Conservation (phyloP, 768 basidiomycete species). For the Agrocybe praecox region DNA sequence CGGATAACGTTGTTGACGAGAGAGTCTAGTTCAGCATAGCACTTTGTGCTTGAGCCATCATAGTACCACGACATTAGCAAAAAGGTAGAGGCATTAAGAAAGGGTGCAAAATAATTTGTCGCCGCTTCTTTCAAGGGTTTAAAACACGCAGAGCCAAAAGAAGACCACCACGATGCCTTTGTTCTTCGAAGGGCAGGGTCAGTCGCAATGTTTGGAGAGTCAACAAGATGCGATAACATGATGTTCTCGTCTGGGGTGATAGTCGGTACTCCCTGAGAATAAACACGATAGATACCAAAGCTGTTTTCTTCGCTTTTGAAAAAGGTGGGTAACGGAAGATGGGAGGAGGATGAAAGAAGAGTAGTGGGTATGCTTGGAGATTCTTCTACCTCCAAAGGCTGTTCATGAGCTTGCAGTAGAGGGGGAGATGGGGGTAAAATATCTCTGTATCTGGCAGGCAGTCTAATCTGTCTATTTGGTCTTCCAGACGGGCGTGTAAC, state of each 20-base stretch:
- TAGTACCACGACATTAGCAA: constrained; percentile 31
- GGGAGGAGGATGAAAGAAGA: not conserved
- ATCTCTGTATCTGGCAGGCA: not conserved
- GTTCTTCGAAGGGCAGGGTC: not conserved
- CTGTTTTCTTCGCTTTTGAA: not conserved
- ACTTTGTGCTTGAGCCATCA: constrained; percentile 25
- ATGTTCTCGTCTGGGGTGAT: not conserved
- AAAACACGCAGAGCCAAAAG: not conserved
- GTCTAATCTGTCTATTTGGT: not conserved
- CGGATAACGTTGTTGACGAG: constrained; percentile 27
- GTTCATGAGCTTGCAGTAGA: not conserved
- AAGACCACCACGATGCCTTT: not conserved
- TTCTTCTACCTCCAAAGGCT: no score
- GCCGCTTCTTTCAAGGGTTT: not conserved
- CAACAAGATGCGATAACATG: not conserved
- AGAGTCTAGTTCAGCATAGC: constrained; percentile 21
- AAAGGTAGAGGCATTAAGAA: constrained; percentile 19
- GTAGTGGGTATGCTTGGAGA: not conserved
- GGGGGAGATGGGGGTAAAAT: not conserved
- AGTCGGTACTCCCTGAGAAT: not conserved
- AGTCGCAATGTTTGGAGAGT: not conserved
- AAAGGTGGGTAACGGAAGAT: not conserved
- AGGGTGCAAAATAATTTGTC: constrained; percentile 17
- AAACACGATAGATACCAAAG: not conserved
- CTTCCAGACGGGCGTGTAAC: not conserved